Base-by-base conservation (phyloP, 768 basidiomycete species). In the Austroboletus festivus region DNA sequence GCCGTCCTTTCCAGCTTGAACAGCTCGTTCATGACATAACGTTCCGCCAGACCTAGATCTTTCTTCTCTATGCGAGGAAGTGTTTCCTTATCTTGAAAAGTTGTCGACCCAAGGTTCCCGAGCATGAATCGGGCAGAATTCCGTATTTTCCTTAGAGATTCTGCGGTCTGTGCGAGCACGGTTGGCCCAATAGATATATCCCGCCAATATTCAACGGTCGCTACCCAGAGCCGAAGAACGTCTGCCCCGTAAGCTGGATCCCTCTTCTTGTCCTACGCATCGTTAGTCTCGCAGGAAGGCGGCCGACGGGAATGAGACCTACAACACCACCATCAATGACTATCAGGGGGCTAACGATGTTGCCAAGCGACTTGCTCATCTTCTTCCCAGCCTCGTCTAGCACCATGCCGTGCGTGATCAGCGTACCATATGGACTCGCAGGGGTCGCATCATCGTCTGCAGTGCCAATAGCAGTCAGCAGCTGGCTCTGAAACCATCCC, bases 281-380 rank as follows among this genome's bases (percentile, higher is more conserved):
- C 26, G 48, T 52, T 39, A 55, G 31, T 35, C 39, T 12, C 37
- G 15, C n/a, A 7, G 10, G 33, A 21, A 39, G 16, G 34, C 1
- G 15, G 16, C n/a, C 4, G 50, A 24, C 8, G 18, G 45, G 9
- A 22, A 44, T 5, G 15, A 12, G 26, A 68, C 77, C 12, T 54
- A 93, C 92, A 70, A 78, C 68, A 18, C 85, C 86, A 19, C 93
- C 95, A 48, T 83, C 63, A 22, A 96, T 80, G 48, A 98, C 74
- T 0, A 80, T 80, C 73, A 89, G 71, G 0, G 95, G 95, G 58
- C 85, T 90, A 42, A 94, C 67, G 21, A 96, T 83, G 59, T 99
- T 99, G 0, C 95, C 95, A 9, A 89, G 65, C 1, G 89, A 93
- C 73, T 99, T 99, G 80, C 94, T 97, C 95, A 99, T 99, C 71